Conservation (phyloP, 352 stramenopile genomes). For the Globisporangium lucens region DNA sequence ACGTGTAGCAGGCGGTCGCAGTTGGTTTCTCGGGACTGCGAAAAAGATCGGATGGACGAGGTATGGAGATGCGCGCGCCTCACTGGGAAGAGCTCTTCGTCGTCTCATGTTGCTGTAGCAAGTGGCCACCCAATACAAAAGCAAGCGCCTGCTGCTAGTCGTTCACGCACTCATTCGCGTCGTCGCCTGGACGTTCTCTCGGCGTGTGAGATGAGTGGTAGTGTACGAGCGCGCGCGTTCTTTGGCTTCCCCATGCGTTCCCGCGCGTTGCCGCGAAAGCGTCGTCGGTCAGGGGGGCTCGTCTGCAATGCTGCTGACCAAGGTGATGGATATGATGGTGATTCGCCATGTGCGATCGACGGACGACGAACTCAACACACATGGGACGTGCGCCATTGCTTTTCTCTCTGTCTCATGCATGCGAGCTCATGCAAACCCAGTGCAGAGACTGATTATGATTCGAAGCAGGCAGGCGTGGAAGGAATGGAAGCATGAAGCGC, state of each 20-base stretch:
- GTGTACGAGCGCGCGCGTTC: not conserved
- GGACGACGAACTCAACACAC: not conserved
- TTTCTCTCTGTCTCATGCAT: slow-evolving; percentile 1
- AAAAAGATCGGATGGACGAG: not conserved
- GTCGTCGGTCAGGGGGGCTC: not conserved
- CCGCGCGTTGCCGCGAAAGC: not conserved
- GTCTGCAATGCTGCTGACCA: not conserved
- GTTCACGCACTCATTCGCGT: not conserved
- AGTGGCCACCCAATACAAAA: no score
- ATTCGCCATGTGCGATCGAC: not conserved
- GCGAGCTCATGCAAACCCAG: not conserved
- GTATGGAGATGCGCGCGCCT: no score
- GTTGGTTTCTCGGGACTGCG: not conserved
- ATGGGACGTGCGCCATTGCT: not conserved
- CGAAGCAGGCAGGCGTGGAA: not conserved
- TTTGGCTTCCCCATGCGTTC: not conserved
- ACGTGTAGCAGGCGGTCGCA: no score
- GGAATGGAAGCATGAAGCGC: no score
- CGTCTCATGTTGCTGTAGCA: not conserved
- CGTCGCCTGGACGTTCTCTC: not conserved
- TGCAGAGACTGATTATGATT: not conserved
- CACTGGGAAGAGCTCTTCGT: not conserved
- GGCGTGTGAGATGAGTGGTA: not conserved
- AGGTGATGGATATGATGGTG: not conserved
- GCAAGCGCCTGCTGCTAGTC: not conserved